phyloP scores from a whole-genome alignment of 768 basidiomycete species.

The Botryobasidium botryosum region DNA sequence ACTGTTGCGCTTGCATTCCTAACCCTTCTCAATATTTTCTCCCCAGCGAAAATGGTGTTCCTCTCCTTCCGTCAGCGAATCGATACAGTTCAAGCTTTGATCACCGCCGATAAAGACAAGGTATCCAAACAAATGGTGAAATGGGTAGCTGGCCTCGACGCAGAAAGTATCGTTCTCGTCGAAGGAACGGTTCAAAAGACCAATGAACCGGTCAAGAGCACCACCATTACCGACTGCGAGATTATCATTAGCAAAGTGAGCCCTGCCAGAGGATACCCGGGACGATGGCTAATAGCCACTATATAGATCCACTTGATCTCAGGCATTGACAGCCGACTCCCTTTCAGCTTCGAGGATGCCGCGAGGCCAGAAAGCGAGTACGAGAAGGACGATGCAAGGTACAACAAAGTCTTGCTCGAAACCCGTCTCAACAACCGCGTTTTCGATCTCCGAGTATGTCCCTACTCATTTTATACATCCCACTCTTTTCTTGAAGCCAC shows the following conservation, averaged over 20 bases:
- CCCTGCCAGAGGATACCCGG: constrained; percentile 4
- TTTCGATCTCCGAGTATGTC: constrained; percentile 73
- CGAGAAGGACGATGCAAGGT: constrained; percentile 39
- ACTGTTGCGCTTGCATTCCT: too few relatives aligned
- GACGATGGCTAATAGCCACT: background rate
- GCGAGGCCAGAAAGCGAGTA: constrained; percentile 62
- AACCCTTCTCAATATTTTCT: too few relatives aligned
- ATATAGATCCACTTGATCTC: constrained; percentile 64
- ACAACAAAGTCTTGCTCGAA: constrained; percentile 64
- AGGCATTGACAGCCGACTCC: constrained; percentile 57
- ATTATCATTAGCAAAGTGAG: constrained; percentile 66
- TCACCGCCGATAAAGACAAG: constrained; percentile 49
- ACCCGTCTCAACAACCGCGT: constrained; percentile 91
- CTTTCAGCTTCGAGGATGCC: constrained; percentile 89
- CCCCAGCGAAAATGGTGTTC: constrained; percentile 77
- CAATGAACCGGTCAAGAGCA: constrained; percentile 79
- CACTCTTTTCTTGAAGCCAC: background rate
- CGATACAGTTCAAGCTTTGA: constrained; percentile 71
- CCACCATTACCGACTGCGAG: constrained; percentile 74
- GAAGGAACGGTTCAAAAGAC: constrained; percentile 55
- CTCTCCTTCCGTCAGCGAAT: constrained; percentile 78
- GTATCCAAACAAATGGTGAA: constrained; percentile 97
- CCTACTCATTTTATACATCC: background rate
- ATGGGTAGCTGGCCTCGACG: constrained; percentile 60
- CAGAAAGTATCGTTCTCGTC: constrained; percentile 84